Base-by-base conservation (phyloP, 164 flowering plant species). In the Vitis rotundifolia region DNA sequence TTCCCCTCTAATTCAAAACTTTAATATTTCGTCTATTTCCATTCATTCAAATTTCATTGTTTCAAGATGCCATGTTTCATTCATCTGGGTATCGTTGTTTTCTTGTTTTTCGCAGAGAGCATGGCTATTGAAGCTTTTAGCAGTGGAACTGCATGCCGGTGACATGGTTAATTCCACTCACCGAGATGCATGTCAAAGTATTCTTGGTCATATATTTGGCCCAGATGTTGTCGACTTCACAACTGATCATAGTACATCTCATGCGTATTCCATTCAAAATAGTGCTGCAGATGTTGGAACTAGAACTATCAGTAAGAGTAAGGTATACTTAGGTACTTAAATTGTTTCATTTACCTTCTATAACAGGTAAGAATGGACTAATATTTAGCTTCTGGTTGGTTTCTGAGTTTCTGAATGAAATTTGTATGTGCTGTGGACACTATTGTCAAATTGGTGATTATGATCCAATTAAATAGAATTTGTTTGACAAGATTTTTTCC, bases 91-190 rank as follows among this genome's bases (percentile, higher is more conserved):
- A 8, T 31, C 4, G 48, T 52, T 47, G 8, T 4, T 66, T 63
- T 48, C 16, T 49, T 13, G n/a, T 11, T 54, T 31, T 57, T 69
- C 64, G 3, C 83, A 95, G 99, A 85, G 99, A 84, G 97, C 99
- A 9, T 93, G 99, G 98, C 77, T 96, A 14, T 82, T 93, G 77
- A 93, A 93, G 85, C 91, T 96, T 73, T 75, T 96, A 72, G 87
- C 99, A 58, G 68, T 90, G 75, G 97, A 85, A 75, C 76, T 96
- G 83, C 97, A 96, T 79, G 77, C 80, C 73, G 93, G 87, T 49
- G 93, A 89, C 69, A 68, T 82, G 79, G 71, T 81, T 59, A 69
- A 77, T 73, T 69, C 91, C 31, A 59, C 71, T 63, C 92, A 93
- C 69, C 78, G 84, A 59, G 99, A 91, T 76, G 76, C 88, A 48